Conservation (phyloP, 306 rosid genomes). For the Vachellia collinsii region DNA sequence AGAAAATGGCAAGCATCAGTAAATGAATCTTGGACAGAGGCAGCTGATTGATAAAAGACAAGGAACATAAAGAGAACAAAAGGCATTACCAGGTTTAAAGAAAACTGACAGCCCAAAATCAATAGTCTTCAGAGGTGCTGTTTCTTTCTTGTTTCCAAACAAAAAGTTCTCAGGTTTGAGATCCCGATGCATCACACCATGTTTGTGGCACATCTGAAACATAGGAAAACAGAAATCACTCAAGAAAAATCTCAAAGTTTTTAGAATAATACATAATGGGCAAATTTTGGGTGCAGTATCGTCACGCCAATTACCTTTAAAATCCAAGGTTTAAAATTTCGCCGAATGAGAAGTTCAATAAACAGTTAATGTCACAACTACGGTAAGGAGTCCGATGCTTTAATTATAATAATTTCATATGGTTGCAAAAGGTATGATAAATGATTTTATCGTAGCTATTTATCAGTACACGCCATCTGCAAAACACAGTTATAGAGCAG, state of each 20-base stretch:
- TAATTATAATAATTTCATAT: not conserved
- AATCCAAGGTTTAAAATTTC: not conserved
- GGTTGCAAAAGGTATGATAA: not conserved
- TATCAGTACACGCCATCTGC: not conserved
- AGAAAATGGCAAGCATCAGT: slow-evolving; percentile 37
- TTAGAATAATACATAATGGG: slow-evolving; percentile 4
- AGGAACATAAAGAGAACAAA: slow-evolving; percentile 22
- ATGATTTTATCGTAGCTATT: not conserved
- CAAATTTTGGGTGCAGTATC: not conserved
- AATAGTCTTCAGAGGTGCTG: slow-evolving; percentile 78
- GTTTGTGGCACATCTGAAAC: slow-evolving; percentile 82
- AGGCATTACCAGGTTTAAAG: slow-evolving; percentile 76
- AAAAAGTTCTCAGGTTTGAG: slow-evolving; percentile 95
- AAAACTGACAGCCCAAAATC: slow-evolving; percentile 90
- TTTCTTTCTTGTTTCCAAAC: slow-evolving; percentile 82
- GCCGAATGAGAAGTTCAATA: not conserved
- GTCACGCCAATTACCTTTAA: not conserved
- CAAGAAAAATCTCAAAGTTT: slow-evolving; percentile 25
- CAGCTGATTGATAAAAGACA: slow-evolving; percentile 21
- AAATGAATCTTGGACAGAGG: slow-evolving; percentile 24
- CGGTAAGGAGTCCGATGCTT: no score
- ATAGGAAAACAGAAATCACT: slow-evolving; percentile 29
- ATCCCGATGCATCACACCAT: slow-evolving; percentile 93
- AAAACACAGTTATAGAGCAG: not conserved
- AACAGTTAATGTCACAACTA: not conserved